These are phyloP conservation scores for Hypoxylon sp. DNA, from an alignment of 2,329 filamentous ascomycete genomes.

Conservation along the genomic window DNA sequence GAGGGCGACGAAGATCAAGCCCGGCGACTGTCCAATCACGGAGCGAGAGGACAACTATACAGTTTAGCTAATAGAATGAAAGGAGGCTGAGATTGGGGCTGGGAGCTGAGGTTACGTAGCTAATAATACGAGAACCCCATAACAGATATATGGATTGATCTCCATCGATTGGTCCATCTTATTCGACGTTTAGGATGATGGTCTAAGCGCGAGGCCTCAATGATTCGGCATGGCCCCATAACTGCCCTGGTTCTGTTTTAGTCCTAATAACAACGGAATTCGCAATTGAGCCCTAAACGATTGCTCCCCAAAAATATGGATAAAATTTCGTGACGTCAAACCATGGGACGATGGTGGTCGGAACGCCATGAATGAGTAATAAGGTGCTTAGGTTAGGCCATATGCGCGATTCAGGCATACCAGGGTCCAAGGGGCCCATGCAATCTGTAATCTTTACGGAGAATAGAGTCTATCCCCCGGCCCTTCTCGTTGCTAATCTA, in stretches of 20 bases:
- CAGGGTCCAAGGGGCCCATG: slow-evolving; percentile 19
- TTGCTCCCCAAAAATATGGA: slow-evolving; percentile 26
- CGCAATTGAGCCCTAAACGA: neutral
- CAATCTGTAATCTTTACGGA: slow-evolving; percentile 26
- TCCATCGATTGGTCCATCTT: slow-evolving; percentile 27
- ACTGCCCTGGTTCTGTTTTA: slow-evolving; percentile 17
- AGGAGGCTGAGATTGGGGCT: slow-evolving; percentile 36
- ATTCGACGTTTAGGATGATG: slow-evolving; percentile 22
- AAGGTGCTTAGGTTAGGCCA: slow-evolving; percentile 31
- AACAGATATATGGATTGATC: slow-evolving; percentile 9
- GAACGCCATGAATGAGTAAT: slow-evolving; percentile 15
- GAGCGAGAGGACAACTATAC: slow-evolving; percentile 1
- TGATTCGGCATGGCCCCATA: neutral
- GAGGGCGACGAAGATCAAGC: neutral
- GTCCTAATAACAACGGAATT: neutral
- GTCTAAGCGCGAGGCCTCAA: slow-evolving; percentile 38
- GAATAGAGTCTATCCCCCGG: slow-evolving; percentile 22
- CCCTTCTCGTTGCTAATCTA: slow-evolving; percentile 33
- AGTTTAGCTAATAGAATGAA: slow-evolving; percentile 27
- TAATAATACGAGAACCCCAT: slow-evolving; percentile 36
- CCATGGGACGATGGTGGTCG: slow-evolving; percentile 1
- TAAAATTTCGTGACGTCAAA: slow-evolving; percentile 30
- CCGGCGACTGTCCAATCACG: slow-evolving; percentile 30
- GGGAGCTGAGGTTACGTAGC: slow-evolving; percentile 31
- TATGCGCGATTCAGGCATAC: slow-evolving; percentile 32